Base-by-base conservation (phyloP, 495 filamentous ascomycete species). In the Sporormia fimetaria region DNA sequence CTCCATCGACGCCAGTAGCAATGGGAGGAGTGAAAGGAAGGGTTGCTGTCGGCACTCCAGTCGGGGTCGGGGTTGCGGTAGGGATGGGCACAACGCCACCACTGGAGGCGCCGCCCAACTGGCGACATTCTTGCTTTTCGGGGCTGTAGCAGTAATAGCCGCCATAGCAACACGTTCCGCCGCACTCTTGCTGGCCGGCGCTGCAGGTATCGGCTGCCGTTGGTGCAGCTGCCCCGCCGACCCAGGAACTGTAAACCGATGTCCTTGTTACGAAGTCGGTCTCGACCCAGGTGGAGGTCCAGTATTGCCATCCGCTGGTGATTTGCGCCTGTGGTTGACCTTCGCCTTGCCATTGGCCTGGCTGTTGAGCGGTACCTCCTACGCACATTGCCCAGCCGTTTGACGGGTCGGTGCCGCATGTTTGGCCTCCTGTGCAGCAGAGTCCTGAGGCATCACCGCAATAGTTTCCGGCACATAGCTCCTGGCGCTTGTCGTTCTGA, bases 261-360 rank as follows among this genome's bases (percentile, higher is more conserved):
- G 82, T 87, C 48, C 66, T 66, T 4, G 79, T 83, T 24, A 67
- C 55, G 3, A 72, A 66, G 46, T 80, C 74, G 23, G 79, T 84
- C 63, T 84, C 70, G 14, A 70, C 62, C 47, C 59, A 85, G 9
- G 81, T 87, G 8, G 76, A 82, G 33, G 81, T 87, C 60, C 68
- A 86, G 55, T 69, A 73, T 51, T 68, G 57, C 66, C 68, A 77
- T 46, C 60, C 61, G 18, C 63, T 67, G 54, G 46, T 42, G 23
- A n/a, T 21, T 53, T 26, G 37, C 32, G 47, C 44, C 55, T 44
- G 43, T 47, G 20, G 39, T 57, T 33, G 26, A n/a, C 54, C 6
- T 51, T 52, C 15, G 47, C 33, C 41, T 64, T 67, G 52, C 77
- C 80, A 43, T 67, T 61, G 20, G 77, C 76, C 56, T 77, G 59